Percentiles rank a stretch among this genome's conserved stretches.
These are phyloP conservation scores for Zasmidium citrigriseum DNA, from an alignment of 2,329 filamentous ascomycete genomes.

Conservation along the genomic window DNA sequence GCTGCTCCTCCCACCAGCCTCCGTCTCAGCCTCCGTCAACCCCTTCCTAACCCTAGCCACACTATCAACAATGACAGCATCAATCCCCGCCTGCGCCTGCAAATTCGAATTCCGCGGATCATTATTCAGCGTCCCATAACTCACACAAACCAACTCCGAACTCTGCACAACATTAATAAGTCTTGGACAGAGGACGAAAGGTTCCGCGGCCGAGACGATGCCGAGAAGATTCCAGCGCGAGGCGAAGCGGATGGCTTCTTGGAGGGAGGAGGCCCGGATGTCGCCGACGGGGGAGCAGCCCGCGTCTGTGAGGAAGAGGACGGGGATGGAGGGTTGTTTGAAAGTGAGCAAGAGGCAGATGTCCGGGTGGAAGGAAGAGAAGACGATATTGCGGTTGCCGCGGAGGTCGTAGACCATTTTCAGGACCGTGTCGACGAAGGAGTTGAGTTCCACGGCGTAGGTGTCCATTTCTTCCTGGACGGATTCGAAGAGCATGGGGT, in stretches of 20 bases:
- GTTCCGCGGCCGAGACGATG: constrained; percentile 84
- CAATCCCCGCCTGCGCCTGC: constrained; percentile 93
- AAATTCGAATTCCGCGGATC: constrained; percentile 80
- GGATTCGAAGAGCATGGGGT: constrained; percentile 94
- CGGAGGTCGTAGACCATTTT: constrained; percentile 85
- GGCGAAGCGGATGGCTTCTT: constrained; percentile 94
- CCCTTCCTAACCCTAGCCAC: constrained; percentile 92
- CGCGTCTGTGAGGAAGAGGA: constrained; percentile 90
- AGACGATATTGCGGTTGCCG: constrained; percentile 85
- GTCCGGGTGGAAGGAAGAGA: constrained; percentile 96
- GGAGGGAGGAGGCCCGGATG: constrained; percentile 84
- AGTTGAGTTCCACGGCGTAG: constrained; percentile 93
- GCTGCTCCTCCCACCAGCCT: not conserved
- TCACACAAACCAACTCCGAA: constrained; percentile 89
- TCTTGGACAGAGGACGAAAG: constrained; percentile 83
- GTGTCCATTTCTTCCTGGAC: constrained; percentile 97
- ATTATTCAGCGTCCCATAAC: constrained; percentile 90
- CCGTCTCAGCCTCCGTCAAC: constrained; percentile 57
- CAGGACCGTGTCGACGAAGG: constrained; percentile 92
- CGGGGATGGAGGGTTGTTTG: constrained; percentile 95
- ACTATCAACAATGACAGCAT: constrained; percentile 95
- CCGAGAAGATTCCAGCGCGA: constrained; percentile 92
- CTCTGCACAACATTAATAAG: constrained; percentile 93
- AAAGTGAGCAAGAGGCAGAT: constrained; percentile 92
- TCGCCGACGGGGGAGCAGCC: constrained; percentile 81